Base-by-base conservation (phyloP, 2,329 filamentous ascomycete species). In the Grosmannia serpens region DNA sequence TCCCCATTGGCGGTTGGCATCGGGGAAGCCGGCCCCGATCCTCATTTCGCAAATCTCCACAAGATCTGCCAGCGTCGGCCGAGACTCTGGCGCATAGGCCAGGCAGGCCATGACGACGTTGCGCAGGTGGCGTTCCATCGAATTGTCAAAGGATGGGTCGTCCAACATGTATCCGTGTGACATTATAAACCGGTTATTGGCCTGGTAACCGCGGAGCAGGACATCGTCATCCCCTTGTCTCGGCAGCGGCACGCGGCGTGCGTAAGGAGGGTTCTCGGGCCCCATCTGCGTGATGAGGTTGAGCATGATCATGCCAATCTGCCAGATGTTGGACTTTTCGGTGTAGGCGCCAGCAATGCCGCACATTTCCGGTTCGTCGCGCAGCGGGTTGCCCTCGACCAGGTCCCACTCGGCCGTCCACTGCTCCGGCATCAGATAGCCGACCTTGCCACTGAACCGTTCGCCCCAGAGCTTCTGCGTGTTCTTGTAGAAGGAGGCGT, bases 391-490 rank as follows among this genome's bases (percentile, higher is more conserved):
- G 17, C 46, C 38, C 2, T 2, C 2, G 17, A 62, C 53, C 24
- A 24, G 44, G 4, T 61, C 59, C 62, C 63, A 64, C 56, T 64
- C 62, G 38, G 33, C 53, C 1, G 63, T 56, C 58, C 58, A 63
- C 60, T 63, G 62, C 56, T 64, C 63, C 20, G 63, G 63, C 6
- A 47, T 13, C 9, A 56, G 15, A 13, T 55, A 56, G 38, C 26
- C 35, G 0, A 13, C 0, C 60, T 64, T 64, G 38, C 63, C 63
- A 11, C 3, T 13, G 2, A 15, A 13, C 13, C 60, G 60, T 17
- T 9, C 1, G 2, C 9, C 1, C 62, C 63, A 64, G 9, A 58
- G 13, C 17, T 17, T 2, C 15, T 41, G 2, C 31, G 2, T 10
- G 44, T 58, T 24, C 24, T 29, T 11, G 10, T 7, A 10, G 4